Percentiles rank a stretch among this genome's conserved stretches.
Conservation (phyloP, 768 basidiomycete genomes). For the Boletus rex-veris region DNA sequence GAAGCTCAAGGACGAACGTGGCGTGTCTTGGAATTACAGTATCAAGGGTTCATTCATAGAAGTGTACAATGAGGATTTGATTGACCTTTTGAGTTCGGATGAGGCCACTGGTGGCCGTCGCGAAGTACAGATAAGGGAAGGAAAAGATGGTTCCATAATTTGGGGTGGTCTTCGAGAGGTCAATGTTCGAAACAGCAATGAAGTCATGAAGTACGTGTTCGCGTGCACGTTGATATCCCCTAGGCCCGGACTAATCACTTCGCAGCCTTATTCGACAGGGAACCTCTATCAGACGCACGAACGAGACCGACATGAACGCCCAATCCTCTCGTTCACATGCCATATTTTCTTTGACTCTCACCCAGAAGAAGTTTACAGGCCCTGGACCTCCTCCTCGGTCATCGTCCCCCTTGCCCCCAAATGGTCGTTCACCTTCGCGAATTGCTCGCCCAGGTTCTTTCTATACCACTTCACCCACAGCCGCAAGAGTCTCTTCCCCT, state of each 20-base stretch:
- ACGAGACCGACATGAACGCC: conserved; percentile 98
- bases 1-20: conserved; percentile 74
- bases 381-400: conserved; percentile 67
- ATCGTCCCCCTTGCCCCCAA: conserved; percentile 71
- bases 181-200: conserved; percentile 72
- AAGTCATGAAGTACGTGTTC: conserved; percentile 86
- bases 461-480: conserved; percentile 42
- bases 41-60: conserved; percentile 94
- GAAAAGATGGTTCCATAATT: conserved; percentile 93
- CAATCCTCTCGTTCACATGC: conserved; percentile 98
- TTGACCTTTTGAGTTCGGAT: conserved; percentile 84
- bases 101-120: conserved; percentile 64
- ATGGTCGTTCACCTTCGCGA: conserved; percentile 72
- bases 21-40: conserved; percentile 68
- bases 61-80: conserved; percentile 98
- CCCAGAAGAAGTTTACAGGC: conserved; percentile 83
- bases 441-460: conserved; percentile 82
- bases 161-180: conserved; percentile 96
- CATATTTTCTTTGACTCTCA: conserved; percentile 94
- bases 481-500: conserved; percentile 63
- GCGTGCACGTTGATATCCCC: conserved; percentile 1
- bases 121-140: conserved; percentile 94
- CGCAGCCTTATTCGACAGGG: conserved; percentile 85
- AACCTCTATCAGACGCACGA: conserved; percentile 86
- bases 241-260: conserved; percentile 22